Conservation (phyloP, 306 rosid species). For the Malus sylvestris region DNA sequence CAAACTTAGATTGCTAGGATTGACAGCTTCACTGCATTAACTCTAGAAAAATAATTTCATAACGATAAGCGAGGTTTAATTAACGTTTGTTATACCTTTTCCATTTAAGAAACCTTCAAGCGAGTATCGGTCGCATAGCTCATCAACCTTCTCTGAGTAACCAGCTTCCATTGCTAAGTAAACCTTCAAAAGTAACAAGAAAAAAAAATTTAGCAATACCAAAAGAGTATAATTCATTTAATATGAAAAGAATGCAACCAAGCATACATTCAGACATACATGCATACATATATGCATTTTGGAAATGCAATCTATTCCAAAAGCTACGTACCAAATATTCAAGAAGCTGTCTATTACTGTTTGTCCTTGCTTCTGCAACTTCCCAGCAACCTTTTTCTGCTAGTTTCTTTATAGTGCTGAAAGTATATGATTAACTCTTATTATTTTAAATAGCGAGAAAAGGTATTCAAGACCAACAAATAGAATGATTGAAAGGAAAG, state of each 20-base stretch:
- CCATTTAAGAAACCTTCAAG: constrained; percentile 51
- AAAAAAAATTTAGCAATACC: not conserved
- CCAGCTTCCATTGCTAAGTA: constrained; percentile 99
- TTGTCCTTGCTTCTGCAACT: constrained; percentile 80
- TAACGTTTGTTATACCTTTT: constrained; percentile 39
- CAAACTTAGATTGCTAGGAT: not conserved
- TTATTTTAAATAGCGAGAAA: not conserved
- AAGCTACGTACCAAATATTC: constrained; percentile 75
- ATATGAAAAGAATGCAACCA: not conserved
- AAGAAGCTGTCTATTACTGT: constrained; percentile 66
- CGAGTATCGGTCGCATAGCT: constrained; percentile 70
- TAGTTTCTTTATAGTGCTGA: constrained; percentile 72
- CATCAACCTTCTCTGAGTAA: constrained; percentile 84
- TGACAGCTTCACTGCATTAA: not conserved
- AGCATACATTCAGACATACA: not conserved
- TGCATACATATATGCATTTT: not conserved
- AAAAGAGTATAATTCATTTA: not conserved
- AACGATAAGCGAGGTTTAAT: not conserved
- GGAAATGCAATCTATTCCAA: constrained; percentile 3
- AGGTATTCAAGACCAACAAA: constrained; percentile 19
- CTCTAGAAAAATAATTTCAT: not conserved
- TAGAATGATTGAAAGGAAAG: not conserved
- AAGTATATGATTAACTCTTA: constrained; percentile 17
- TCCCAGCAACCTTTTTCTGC: constrained; percentile 99
- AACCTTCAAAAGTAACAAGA: constrained; percentile 42